Percentiles rank a stretch among this genome's conserved stretches.
Evolutionary conservation across 805 yeast genomes (phyloP).

Genomic region (Myxozyma nipponensis): DNA sequence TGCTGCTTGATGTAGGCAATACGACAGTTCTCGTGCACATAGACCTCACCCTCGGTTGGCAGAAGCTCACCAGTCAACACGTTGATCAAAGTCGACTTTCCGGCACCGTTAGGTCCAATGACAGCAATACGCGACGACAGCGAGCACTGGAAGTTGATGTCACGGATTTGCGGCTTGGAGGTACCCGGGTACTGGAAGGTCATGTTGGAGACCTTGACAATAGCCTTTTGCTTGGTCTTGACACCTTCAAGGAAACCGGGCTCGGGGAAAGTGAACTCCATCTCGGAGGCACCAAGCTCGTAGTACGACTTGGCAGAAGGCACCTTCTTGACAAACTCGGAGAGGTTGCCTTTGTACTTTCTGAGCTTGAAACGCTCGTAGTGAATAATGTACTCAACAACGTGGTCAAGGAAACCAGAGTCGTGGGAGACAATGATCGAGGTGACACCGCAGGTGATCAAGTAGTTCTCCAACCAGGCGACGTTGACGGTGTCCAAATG

Average conservation of each 20-base stretch:
- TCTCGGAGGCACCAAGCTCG: conserved; percentile 97
- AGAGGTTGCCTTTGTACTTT: conserved; percentile 99
- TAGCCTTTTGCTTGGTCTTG: conserved; percentile 99
- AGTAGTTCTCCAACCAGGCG: conserved; percentile 99
- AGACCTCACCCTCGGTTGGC: conserved; percentile 98
- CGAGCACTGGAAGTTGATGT: conserved; percentile 97
- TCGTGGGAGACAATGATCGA: conserved; percentile 99
- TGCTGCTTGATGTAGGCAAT: conserved; percentile 99
- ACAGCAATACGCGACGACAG: conserved; percentile 99
- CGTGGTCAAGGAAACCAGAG: conserved; percentile 98
- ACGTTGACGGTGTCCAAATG: conserved; percentile 99
- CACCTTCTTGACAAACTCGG: conserved; percentile 97
- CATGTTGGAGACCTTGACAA: conserved; percentile 96
- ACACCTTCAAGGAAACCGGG: conserved; percentile 99
- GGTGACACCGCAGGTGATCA: conserved; percentile 96
- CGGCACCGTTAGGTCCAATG: conserved; percentile 99
- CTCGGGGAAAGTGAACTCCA: conserved; percentile 97
- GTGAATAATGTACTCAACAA: conserved; percentile 97
- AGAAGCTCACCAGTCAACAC: conserved; percentile 99
- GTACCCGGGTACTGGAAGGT: conserved; percentile 99
- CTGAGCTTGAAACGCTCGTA: conserved; percentile 99
- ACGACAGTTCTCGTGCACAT: conserved; percentile 99
- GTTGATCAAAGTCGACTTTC: conserved; percentile 98
- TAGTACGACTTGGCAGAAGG: conserved; percentile 98
- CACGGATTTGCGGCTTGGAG: conserved; percentile 84